Percentiles rank a stretch among this genome's conserved stretches.
Evolutionary conservation across 2,329 filamentous ascomycete genomes (phyloP).

Genomic region (Fusarium tjaetaba): DNA sequence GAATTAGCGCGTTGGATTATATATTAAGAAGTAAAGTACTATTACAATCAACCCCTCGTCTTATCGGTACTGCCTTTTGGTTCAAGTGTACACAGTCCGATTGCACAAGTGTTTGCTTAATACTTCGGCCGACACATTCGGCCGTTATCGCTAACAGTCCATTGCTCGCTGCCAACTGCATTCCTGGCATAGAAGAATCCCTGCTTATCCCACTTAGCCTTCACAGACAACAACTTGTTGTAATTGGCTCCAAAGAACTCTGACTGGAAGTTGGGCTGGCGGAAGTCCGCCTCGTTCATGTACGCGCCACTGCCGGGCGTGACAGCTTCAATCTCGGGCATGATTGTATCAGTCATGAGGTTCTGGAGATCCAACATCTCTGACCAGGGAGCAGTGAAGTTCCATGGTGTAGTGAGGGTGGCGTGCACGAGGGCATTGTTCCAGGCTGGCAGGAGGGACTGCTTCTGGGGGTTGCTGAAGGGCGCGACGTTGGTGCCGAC

Average conservation of each 20-base stretch:
- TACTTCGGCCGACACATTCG: conserved; percentile 30
- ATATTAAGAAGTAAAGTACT: background rate
- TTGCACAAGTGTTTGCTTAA: background rate
- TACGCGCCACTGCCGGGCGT: conserved; percentile 57
- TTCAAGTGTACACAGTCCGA: background rate
- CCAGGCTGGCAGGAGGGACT: conserved; percentile 55
- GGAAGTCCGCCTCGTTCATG: conserved; percentile 63
- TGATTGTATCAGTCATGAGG: conserved; percentile 44
- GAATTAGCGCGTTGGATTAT: background rate
- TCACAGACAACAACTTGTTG: conserved; percentile 53
- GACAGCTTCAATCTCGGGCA: conserved; percentile 44
- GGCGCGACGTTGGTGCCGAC: conserved; percentile 41
- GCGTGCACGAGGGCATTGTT: conserved; percentile 46
- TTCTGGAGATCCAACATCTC: conserved; percentile 47
- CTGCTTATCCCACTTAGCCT: conserved; percentile 60
- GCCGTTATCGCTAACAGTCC: conserved; percentile 44
- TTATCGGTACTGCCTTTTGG: background rate
- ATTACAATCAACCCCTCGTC: background rate
- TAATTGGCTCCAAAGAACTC: conserved; percentile 59
- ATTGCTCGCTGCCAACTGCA: conserved; percentile 62
- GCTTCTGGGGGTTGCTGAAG: conserved; percentile 41
- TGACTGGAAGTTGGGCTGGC: conserved; percentile 54
- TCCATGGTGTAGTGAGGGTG: conserved; percentile 43
- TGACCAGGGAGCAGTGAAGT: conserved; percentile 37
- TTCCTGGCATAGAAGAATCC: conserved; percentile 56